Evolutionary conservation across 2,329 filamentous ascomycete genomes (phyloP).

Genomic region (Raffaelea ambrosiae): DNA sequence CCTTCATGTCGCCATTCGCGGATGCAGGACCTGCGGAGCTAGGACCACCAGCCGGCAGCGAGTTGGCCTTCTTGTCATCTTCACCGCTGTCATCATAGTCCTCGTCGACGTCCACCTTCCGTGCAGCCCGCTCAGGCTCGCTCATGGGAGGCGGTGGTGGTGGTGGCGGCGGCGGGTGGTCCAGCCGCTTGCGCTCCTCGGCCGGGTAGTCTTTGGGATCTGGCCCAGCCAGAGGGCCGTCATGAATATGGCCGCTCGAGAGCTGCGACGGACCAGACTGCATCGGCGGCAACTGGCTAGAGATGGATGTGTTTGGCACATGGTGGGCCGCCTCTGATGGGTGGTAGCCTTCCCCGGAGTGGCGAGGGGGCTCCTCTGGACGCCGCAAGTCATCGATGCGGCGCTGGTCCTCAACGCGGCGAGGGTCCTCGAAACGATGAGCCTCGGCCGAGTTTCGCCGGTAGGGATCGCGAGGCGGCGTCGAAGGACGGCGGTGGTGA

Average conservation of each 20-base stretch:
- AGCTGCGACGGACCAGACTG: slow-evolving; percentile 51
- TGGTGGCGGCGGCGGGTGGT: slow-evolving; percentile 34
- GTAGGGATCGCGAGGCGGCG: slow-evolving; percentile 60
- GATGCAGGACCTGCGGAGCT: slow-evolving; percentile 25
- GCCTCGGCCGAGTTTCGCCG: slow-evolving; percentile 71
- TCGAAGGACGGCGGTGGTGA: slow-evolving; percentile 68
- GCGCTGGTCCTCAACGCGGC: slow-evolving; percentile 51
- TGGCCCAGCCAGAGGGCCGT: slow-evolving; percentile 35
- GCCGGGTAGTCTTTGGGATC: slow-evolving; percentile 41
- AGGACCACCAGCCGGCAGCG: slow-evolving; percentile 11
- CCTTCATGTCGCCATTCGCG: slow-evolving; percentile 44
- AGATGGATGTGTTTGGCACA: slow-evolving; percentile 53
- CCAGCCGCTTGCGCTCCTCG: slow-evolving; percentile 48
- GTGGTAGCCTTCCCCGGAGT: slow-evolving; percentile 72
- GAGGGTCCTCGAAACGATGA: slow-evolving; percentile 56
- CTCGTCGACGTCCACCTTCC: slow-evolving; percentile 96
- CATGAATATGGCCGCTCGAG: slow-evolving; percentile 40
- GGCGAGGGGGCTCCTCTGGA: slow-evolving; percentile 55
- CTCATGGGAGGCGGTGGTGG: slow-evolving; percentile 42
- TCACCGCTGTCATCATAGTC: slow-evolving; percentile 94
- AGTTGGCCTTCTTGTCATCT: slow-evolving; percentile 60
- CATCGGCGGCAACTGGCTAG: slow-evolving; percentile 54
- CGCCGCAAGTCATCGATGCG: slow-evolving; percentile 46
- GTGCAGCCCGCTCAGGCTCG: slow-evolving; percentile 73
- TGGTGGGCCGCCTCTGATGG: slow-evolving; percentile 91